phyloP scores from a whole-genome alignment of 169 alveolate species.

The Cryptosporidium sp. region DNA sequence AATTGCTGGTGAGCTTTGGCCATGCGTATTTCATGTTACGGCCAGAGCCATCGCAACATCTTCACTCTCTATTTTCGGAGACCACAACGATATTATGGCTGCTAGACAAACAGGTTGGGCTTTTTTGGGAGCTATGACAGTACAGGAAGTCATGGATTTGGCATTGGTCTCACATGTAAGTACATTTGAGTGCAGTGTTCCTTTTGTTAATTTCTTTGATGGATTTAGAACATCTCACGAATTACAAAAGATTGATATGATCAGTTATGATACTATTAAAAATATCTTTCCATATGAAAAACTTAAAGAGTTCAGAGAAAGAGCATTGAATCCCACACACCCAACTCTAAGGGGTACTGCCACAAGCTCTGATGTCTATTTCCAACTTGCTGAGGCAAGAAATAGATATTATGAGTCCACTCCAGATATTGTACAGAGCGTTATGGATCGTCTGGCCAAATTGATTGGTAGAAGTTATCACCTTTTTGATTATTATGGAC shows the following conservation, averaged over 20 bases:
- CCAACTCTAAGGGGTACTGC: slow-evolving; percentile 81
- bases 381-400: slow-evolving; percentile 80
- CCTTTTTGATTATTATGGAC: slow-evolving; percentile 78
- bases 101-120: slow-evolving; percentile 81
- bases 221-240: slow-evolving; percentile 82
- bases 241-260: slow-evolving; percentile 77
- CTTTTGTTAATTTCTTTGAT: slow-evolving; percentile 81
- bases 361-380: slow-evolving; percentile 79
- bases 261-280: slow-evolving; percentile 49
- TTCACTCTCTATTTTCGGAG: slow-evolving; percentile 81
- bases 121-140: slow-evolving; percentile 79
- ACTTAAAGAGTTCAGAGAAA: slow-evolving; percentile 63
- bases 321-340: slow-evolving; percentile 81
- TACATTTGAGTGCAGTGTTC: slow-evolving; percentile 80
- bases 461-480: slow-evolving; percentile 78
- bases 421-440: slow-evolving; percentile 77
- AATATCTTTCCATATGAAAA: slow-evolving; percentile 72
- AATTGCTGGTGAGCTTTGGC: slow-evolving; percentile 82
- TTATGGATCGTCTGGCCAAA: slow-evolving; percentile 75
- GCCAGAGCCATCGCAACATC: slow-evolving; percentile 82
- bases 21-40: slow-evolving; percentile 81
- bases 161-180: slow-evolving; percentile 80
- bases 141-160: slow-evolving; percentile 80
- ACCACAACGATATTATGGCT: slow-evolving; percentile 82
- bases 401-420: slow-evolving; percentile 78